phyloP scores from a whole-genome alignment of 2,329 filamentous ascomycete species.

The Cladosporium sp. region DNA sequence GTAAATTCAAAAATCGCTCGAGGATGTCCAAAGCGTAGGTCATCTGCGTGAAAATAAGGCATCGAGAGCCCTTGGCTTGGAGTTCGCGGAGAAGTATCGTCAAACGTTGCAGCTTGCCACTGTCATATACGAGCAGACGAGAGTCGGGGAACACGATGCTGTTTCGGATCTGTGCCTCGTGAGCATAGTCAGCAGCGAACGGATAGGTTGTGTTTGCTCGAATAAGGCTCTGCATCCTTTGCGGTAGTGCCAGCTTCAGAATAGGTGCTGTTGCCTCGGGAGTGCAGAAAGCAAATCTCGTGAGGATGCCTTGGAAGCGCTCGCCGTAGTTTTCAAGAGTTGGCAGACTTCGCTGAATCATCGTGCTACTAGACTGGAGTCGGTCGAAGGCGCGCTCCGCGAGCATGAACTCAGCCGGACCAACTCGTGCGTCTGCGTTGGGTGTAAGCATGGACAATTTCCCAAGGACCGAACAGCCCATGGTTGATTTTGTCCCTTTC shows the following conservation, averaged over 20 bases:
- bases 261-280: conserved; percentile 72
- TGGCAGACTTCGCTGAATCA: conserved; percentile 38
- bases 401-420: neutral
- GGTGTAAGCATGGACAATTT: conserved; percentile 10
- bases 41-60: conserved; percentile 99
- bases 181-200: conserved; percentile 73
- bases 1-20: conserved; percentile 96
- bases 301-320: conserved; percentile 68
- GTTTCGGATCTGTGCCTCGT: conserved; percentile 85
- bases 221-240: conserved; percentile 22
- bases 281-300: conserved; percentile 88
- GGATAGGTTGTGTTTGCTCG: conserved; percentile 24
- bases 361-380: conserved; percentile 18
- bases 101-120: conserved; percentile 88
- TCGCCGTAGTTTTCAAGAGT: conserved; percentile 70
- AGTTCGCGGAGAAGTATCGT: conserved; percentile 81
- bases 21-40: conserved; percentile 96
- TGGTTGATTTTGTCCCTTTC: conserved; percentile 3
- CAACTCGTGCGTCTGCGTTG: neutral
- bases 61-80: conserved; percentile 85
- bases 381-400: conserved; percentile 26
- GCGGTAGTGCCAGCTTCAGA: conserved; percentile 24
- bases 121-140: conserved; percentile 93
- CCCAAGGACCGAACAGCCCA: conserved; percentile 10
- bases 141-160: conserved; percentile 97